Evolutionary conservation across 2,329 filamentous ascomycete genomes (phyloP), one percentile per base, ranked within the genome.

Genomic region (Zymoseptoria passerinii): DNA sequence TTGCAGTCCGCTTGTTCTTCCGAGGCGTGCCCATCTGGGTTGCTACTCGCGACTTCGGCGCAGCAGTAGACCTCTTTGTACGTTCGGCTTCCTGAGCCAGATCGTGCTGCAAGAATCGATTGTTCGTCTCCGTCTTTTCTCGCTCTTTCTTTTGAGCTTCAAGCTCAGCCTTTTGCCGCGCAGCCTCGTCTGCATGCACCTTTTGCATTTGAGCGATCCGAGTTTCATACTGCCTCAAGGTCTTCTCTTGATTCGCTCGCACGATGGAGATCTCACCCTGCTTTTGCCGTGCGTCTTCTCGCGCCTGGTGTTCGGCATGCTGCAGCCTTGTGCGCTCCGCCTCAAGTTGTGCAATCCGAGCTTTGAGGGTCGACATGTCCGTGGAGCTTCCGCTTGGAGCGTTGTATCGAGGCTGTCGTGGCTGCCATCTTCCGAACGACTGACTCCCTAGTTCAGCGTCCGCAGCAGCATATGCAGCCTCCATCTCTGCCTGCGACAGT

Each of bases 221-320:
- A 23, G 80, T 79, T 53, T 89, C 83, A 67, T 87, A 83, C 52
- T 85, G 81, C 54, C 83, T 81, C 16, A 78, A 77, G 0, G 79
- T 76, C 66, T 83, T 86, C 53, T 86, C 81, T 48, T 84, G 80
- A 60, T 89, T 89, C 60, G 82, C 81, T 35, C 89, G 83, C n/a
- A 92, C 79, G 60, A 92, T 90, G 54, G 87, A 81, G 28, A 85
- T 84, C 70, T 92, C 88, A 53, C 89, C 89, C 18, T 82, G 77
- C 65, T 88, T 87, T 2, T 81, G 80, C 16, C 87, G 78, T 53
- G 84, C 82, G 5, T 80, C 72, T 59, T 72, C 72, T 54, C 74
- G 72, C 52, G 74, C 74, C 50, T 73, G 74, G 57, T 78, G 71
- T 60, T 77, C 73, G 35, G 72, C 67, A 35, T 68, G 67, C 55